A percentile compares a stretch with the other conserved stretches of the same genome.
Evolutionary conservation across 805 yeast genomes (phyloP).

Genomic region (Yamadazyma insecticola): DNA sequence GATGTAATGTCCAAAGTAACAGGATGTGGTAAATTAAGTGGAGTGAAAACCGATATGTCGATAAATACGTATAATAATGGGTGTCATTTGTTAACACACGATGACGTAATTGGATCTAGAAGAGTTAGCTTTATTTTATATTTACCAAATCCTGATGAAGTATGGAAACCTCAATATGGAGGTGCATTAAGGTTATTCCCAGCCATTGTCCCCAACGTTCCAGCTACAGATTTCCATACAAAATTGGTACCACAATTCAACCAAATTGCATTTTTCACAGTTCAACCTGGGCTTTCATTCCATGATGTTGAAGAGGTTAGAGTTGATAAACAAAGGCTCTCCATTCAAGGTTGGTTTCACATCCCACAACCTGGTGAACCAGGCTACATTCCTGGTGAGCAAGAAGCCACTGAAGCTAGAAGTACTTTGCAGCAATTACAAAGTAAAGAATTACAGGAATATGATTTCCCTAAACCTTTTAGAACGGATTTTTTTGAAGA

Average conservation of each 20-base stretch:
- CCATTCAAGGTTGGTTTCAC: conserved; percentile 99
- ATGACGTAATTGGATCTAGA: conserved; percentile 95
- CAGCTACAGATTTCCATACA: conserved; percentile 66
- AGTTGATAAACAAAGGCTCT: conserved; percentile 83
- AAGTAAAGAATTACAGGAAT: conserved; percentile 69
- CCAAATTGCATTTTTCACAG: conserved; percentile 92
- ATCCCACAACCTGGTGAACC: conserved; percentile 91
- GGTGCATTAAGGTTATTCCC: conserved; percentile 88
- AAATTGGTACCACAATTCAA: conserved; percentile 89
- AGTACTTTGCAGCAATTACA: conserved; percentile 79
- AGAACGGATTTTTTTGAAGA: conserved; percentile 39
- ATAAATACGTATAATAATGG: conserved; percentile 88
- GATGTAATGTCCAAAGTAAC: conserved; percentile 73
- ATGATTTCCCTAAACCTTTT: conserved; percentile 70
- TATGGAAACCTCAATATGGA: conserved; percentile 90
- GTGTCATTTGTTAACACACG: conserved; percentile 92
- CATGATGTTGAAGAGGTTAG: conserved; percentile 98
- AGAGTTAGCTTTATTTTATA: conserved; percentile 90
- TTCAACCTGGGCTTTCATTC: conserved; percentile 93
- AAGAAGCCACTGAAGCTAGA: conserved; percentile 67
- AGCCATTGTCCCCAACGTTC: conserved; percentile 84
- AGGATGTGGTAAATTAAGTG: conserved; percentile 84
- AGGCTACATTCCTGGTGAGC: conserved; percentile 80
- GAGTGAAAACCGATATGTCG: conserved; percentile 88
- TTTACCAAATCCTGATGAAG: conserved; percentile 84